A percentile compares a stretch with the other conserved stretches of the same genome.
phyloP scores from a whole-genome alignment of 1,139 yeast genomes.

The Sugiyamaella japonica region DNA sequence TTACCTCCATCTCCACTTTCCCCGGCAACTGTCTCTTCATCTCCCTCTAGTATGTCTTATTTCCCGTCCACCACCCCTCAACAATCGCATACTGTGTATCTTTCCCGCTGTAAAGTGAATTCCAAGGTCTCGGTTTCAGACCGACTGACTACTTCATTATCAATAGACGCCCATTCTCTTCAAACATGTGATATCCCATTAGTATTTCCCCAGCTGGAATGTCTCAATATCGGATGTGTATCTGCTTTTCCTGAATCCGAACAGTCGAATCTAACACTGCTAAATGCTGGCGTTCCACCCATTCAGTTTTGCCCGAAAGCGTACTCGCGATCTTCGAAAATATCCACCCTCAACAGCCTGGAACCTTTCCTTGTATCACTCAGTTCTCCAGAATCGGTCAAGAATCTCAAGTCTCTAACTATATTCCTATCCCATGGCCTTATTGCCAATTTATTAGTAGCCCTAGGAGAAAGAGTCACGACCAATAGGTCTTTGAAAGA shows the following conservation, averaged over 20 bases:
- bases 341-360: neutral
- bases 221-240: constrained; percentile 6
- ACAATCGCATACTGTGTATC: neutral
- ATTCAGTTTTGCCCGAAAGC: constrained; percentile 1
- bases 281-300: constrained; percentile 3
- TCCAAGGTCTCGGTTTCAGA: neutral
- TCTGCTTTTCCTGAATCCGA: neutral
- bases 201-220: constrained; percentile 8
- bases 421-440: constrained; percentile 6
- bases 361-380: constrained; percentile 1
- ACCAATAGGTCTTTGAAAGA: neutral
- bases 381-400: neutral
- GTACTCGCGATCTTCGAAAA: constrained; percentile 1
- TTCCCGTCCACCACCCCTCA: neutral
- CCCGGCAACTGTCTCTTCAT: constrained; percentile 5
- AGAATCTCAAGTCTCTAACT: neutral
- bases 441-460: constrained; percentile 10
- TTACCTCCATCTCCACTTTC: constrained; percentile 11
- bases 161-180: constrained; percentile 8
- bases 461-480: constrained; percentile 5
- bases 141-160: neutral
- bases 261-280: neutral
- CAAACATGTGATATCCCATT: constrained; percentile 3
- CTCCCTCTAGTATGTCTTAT: constrained; percentile 4
- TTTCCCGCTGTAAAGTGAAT: constrained; percentile 9